These are phyloP conservation scores for Vanilla planifolia DNA, from an alignment of 106 monocot genomes.

Conservation along the genomic window DNA sequence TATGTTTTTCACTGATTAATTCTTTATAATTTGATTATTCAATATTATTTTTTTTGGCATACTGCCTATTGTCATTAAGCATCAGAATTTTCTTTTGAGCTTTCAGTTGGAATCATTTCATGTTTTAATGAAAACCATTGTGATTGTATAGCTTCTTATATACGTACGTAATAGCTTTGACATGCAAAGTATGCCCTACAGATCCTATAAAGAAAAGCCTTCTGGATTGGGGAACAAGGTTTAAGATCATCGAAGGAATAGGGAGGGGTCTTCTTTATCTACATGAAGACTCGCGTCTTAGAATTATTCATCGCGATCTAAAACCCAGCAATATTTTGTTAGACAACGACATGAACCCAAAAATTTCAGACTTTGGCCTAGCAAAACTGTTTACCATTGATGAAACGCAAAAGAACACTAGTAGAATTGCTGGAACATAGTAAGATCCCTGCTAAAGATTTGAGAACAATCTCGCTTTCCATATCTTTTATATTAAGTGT, in stretches of 20 bases:
- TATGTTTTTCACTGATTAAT: too few species aligned
- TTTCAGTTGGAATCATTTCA: too few species aligned
- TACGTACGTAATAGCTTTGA: not conserved
- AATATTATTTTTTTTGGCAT: too few species aligned
- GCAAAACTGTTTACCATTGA: slow-evolving; percentile 1
- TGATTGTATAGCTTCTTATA: too few species aligned
- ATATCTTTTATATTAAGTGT: not conserved
- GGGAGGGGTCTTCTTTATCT: slow-evolving; percentile 12
- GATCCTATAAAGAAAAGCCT: not conserved
- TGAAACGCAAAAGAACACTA: not conserved
- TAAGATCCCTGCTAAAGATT: not conserved
- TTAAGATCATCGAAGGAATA: slow-evolving; percentile 14
- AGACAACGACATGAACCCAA: slow-evolving; percentile 17
- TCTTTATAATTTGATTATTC: too few species aligned
- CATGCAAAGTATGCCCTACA: not conserved
- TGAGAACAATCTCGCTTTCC: not conserved
- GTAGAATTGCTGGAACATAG: slow-evolving; percentile 5
- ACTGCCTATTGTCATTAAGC: too few species aligned
- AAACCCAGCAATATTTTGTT: slow-evolving; percentile 19
- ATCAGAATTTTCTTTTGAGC: too few species aligned
- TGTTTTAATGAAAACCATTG: too few species aligned
- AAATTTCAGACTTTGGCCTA: slow-evolving; percentile 9
- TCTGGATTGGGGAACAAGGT: slow-evolving; percentile 11
- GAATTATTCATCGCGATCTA: slow-evolving; percentile 14
- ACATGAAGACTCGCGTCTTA: slow-evolving; percentile 13